Evolutionary conservation across 192 early-diverging fungal species (phyloP).

Genomic region (Entomortierella parvispora): DNA sequence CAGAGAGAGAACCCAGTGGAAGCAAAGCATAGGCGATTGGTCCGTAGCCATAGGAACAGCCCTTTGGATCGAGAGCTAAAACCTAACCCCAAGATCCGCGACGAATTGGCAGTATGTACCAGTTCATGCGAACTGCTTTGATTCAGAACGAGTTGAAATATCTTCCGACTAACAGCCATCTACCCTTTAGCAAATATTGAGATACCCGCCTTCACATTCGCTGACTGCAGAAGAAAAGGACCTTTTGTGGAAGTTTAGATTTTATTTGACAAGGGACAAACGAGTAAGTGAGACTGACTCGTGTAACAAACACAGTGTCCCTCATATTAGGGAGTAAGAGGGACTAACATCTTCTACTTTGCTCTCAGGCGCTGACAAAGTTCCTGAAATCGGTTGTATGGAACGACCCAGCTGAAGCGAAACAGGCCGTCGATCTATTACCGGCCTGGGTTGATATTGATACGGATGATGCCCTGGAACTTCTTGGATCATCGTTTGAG

Average conservation of each 20-base stretch:
- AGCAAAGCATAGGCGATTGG: slow-evolving; percentile 90
- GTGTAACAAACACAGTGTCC: too few species aligned
- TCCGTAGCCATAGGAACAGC: slow-evolving; percentile 89
- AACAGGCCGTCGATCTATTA: slow-evolving; percentile 92
- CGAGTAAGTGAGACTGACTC: slow-evolving; percentile 57
- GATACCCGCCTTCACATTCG: slow-evolving; percentile 90
- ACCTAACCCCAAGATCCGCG: slow-evolving; percentile 95
- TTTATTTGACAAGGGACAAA: slow-evolving; percentile 93
- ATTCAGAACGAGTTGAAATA: too few species aligned
- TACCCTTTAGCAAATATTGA: slow-evolving; percentile 85
- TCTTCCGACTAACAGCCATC: too few species aligned
- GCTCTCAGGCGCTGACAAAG: slow-evolving; percentile 90
- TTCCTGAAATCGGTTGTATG: slow-evolving; percentile 97
- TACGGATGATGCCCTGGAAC: slow-evolving; percentile 94
- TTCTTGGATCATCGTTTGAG: slow-evolving; percentile 90
- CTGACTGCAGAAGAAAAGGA: slow-evolving; percentile 92
- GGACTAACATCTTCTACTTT: too few species aligned
- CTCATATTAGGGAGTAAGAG: too few species aligned
- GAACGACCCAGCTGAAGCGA: slow-evolving; percentile 89
- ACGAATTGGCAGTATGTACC: slow-evolving; percentile 87
- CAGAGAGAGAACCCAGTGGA: slow-evolving; percentile 94
- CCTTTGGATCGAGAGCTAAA: slow-evolving; percentile 95
- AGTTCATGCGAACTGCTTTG: too few species aligned
- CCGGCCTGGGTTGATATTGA: slow-evolving; percentile 91
- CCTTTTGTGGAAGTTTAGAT: slow-evolving; percentile 98